Evolutionary conservation across 345 rosid species (phyloP), one percentile per base, ranked within the genome.

Genomic region (Eutrema yunnanense): DNA sequence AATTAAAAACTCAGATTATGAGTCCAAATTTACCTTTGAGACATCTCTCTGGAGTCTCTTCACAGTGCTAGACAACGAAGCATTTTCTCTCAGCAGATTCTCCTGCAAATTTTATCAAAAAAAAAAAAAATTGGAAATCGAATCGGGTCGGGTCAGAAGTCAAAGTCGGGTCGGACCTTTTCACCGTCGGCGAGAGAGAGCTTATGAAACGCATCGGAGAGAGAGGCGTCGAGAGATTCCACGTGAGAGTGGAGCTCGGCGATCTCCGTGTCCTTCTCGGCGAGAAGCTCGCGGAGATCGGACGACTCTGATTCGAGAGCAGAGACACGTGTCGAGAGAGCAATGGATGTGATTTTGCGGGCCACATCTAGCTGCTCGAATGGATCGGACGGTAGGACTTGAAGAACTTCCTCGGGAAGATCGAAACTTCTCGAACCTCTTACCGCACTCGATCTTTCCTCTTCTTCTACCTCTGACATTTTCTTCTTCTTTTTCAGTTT

Each of bases 31-130:
- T 6, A 88, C 98, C 92, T 89, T 94, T 41, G 89, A 73, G 61
- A 94, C 97, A 88, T 94, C 98, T 84, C 96, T 89, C 56, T 85
- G 96, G 9, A 94, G 96, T 85, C 84, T 94, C 90, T 76, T 86
- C 34, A 86, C 96, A 65, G 87, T 83, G 76, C 59, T 81, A 42
- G 86, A 65, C 62, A 94, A 80, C 16, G 86, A 83, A 37, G 82
- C 80, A 43, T 91, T 94, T 70, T 89, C 95, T 70, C 63, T 84
- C 69, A 84, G 62, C 83, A 94, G 76, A 49, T 62, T 86, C 90
- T 91, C 97, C 98, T 92, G 74, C 61, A 67, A 66, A 52, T 5
- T 73, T 44, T 6, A 2, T 10, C 34, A 8, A 51, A 33, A 11
- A 32, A 22, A 6, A 22, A 8, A 30, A 41, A 16, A 36, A 50